phyloP scores from a whole-genome alignment of 306 rosid genomes.

The Dalbergia cultrata region DNA sequence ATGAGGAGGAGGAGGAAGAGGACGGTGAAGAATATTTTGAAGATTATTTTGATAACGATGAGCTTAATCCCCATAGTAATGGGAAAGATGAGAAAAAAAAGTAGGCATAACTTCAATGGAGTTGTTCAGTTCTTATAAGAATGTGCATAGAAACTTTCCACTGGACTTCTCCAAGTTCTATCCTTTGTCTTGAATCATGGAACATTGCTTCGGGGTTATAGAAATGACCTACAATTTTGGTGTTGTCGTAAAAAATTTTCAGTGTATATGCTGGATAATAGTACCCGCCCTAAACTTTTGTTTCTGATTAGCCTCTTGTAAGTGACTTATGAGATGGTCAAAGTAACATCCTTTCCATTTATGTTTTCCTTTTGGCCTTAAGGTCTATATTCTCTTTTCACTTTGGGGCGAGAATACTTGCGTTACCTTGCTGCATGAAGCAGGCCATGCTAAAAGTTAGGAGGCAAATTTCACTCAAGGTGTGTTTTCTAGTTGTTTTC shows the following conservation, averaged over 20 bases:
- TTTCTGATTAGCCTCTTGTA: slow-evolving; percentile 27
- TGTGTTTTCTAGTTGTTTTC: too few species aligned
- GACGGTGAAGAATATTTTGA: neutral
- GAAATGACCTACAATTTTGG: slow-evolving; percentile 36
- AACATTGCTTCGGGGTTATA: slow-evolving; percentile 36
- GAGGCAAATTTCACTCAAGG: too few species aligned
- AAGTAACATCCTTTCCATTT: neutral
- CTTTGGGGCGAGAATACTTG: neutral
- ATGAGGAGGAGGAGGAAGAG: neutral
- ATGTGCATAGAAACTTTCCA: neutral
- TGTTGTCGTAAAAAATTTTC: slow-evolving; percentile 40
- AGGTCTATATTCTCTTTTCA: slow-evolving; percentile 7
- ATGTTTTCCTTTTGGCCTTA: neutral
- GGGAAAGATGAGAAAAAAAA: slow-evolving; percentile 40
- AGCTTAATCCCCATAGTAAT: neutral
- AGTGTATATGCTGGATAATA: slow-evolving; percentile 27
- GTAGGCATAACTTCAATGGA: slow-evolving; percentile 21
- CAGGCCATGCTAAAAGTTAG: too few species aligned
- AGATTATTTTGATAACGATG: slow-evolving; percentile 27
- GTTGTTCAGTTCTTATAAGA: neutral
- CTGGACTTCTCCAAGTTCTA: slow-evolving; percentile 32
- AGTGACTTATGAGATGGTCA: slow-evolving; percentile 36
- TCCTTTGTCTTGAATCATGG: slow-evolving; percentile 22
- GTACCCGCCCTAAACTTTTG: neutral
- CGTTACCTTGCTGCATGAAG: neutral